These are phyloP conservation scores for Raffaelea ambrosiae DNA, from an alignment of 2,329 filamentous ascomycete genomes.

Conservation along the genomic window DNA sequence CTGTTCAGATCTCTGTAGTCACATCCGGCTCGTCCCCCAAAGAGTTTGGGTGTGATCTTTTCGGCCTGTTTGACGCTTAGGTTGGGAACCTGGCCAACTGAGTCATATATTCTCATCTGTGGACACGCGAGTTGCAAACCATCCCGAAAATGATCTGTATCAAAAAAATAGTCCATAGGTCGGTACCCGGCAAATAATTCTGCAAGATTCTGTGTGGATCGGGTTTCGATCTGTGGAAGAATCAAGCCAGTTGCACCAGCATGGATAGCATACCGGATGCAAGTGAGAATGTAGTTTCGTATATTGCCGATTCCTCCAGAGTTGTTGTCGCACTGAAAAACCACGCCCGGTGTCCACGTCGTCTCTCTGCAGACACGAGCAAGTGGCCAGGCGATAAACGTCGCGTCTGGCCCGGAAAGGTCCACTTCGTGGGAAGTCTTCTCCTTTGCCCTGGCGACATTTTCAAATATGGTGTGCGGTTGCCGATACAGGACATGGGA, in stretches of 20 bases:
- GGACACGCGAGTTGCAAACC: constrained; percentile 29
- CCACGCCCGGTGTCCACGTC: constrained; percentile 29
- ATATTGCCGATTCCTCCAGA: constrained; percentile 43
- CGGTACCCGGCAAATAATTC: constrained; percentile 30
- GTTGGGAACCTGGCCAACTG: constrained; percentile 27
- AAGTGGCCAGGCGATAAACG: constrained; percentile 37
- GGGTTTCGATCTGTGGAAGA: constrained; percentile 35
- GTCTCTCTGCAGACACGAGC: constrained; percentile 32
- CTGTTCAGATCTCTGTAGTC: constrained; percentile 30
- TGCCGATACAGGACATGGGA: too few species aligned
- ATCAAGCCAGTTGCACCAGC: constrained; percentile 36
- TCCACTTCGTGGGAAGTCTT: constrained; percentile 16
- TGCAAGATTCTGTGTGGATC: constrained; percentile 30
- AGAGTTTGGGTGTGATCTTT: constrained; percentile 31
- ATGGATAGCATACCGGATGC: constrained; percentile 39
- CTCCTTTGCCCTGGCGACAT: too few species aligned
- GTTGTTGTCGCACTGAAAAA: constrained; percentile 42
- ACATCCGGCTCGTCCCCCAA: constrained; percentile 28
- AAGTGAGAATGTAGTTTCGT: constrained; percentile 41
- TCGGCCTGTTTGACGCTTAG: constrained; percentile 23
- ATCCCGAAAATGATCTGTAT: constrained; percentile 33
- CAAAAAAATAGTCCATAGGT: constrained; percentile 38
- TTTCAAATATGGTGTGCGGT: too few species aligned
- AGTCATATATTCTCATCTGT: constrained; percentile 32
- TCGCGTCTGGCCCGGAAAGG: constrained; percentile 27